Base-by-base conservation (phyloP, 2,329 filamentous ascomycete genomes). In the Colletotrichum sp. region DNA sequence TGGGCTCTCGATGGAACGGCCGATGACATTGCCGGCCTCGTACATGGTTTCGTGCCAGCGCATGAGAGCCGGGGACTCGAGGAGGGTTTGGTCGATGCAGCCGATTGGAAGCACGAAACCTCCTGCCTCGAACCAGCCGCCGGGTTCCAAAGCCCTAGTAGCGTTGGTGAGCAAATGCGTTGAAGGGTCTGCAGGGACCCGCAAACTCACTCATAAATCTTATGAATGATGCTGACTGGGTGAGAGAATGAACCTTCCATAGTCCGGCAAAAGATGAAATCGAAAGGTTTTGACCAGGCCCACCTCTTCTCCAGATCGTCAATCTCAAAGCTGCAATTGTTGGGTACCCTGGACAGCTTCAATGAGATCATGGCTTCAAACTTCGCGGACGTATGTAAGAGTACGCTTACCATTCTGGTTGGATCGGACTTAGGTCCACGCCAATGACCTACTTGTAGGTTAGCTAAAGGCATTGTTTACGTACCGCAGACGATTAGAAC, bases 111-210 rank as follows among this genome's bases (percentile, higher is more conserved):
- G 39, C 39, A 49, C 39, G 39, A 49, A 49, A 0, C 39, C 39
- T 49, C 39, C 39, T 7, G 18, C 0, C 3, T 49, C 39, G 5
- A 49, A 49, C 39, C 39, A 49, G 39, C 39, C 39, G 9, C 39
- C 9, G 5, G 39, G 39, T 49, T 49, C 39, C 39, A 49, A 49
- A 49, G 39, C 39, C 5, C 39, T 49, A 0, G 0, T n/a, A 0
- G 18, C 1, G 3, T 0, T n/a, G 9, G 1, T 49, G 0, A n/a
- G 6, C 2, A 49, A n/a, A n/a, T n/a, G 0, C 8, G 18, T 49
- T 49, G 18, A 12, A 49, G 39, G 16, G 39, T 3, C 18, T 44
- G 18, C 39, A 44, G 39, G 39, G 3, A 1, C 0, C 18, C 9
- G 13, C 1, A 36, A 1, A 44, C 39, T n/a, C 18, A 49, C 39